Evolutionary conservation across 1,284 basidiomycete genomes (phyloP).

Genomic region (Ustilago curta): DNA sequence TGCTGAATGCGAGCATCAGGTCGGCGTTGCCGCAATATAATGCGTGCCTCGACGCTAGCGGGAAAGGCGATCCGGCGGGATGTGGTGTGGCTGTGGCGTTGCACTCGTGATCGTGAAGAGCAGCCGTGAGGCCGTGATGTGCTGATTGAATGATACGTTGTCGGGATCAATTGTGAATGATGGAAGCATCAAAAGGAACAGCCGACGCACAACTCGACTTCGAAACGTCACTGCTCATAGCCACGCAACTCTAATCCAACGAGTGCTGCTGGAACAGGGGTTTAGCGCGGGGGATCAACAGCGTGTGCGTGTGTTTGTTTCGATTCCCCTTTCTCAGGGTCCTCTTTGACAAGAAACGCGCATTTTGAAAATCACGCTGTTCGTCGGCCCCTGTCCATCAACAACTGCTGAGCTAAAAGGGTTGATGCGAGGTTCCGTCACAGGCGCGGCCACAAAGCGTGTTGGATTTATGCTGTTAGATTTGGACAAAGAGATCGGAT

Average conservation of each 20-base stretch:
- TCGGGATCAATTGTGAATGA: not conserved
- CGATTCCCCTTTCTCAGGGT: conserved; percentile 16
- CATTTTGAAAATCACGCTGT: conserved; percentile 2
- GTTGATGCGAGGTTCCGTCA: conserved; percentile 11
- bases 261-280: not conserved
- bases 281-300: not conserved
- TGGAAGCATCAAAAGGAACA: not conserved
- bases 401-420: no score
- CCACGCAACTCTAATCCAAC: not conserved
- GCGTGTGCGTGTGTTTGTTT: conserved; percentile 9
- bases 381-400: conserved; percentile 11
- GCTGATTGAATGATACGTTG: not conserved
- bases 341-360: conserved; percentile 6
- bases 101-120: no score
- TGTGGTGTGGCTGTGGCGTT: no score
- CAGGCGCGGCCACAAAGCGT: no score
- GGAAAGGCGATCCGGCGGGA: no score
- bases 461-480: conserved; percentile 3
- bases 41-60: not conserved
- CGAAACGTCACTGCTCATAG: not conserved
- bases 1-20: conserved; percentile 11
- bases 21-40: not conserved
- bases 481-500: not conserved
- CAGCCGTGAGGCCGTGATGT: no score
- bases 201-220: not conserved